Percentiles rank a stretch among this genome's conserved stretches.
Evolutionary conservation across 768 basidiomycete genomes (phyloP).

Genomic region (Russula griseocarnosa): DNA sequence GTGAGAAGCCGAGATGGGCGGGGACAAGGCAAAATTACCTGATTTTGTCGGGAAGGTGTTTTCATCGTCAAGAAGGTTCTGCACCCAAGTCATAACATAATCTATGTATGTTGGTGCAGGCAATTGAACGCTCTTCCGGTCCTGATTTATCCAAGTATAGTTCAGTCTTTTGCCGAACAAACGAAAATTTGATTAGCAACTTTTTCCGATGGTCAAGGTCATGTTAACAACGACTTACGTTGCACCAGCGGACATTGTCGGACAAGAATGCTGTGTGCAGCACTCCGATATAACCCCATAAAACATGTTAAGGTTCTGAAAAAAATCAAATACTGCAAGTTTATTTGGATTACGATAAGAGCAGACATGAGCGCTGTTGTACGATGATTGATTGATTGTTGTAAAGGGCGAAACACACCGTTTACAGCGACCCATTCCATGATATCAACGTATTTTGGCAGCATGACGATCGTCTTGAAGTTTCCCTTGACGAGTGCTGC

Average conservation of each 20-base stretch:
- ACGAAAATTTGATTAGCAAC: background rate
- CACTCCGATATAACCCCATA: slow-evolving; percentile 92
- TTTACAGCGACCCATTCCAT: slow-evolving; percentile 98
- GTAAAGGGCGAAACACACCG: slow-evolving; percentile 48
- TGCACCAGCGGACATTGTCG: slow-evolving; percentile 86
- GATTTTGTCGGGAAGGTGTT: slow-evolving; percentile 92
- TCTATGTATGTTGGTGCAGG: slow-evolving; percentile 97
- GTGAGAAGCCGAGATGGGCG: background rate
- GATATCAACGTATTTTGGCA: slow-evolving; percentile 92
- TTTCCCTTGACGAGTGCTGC: slow-evolving; percentile 95
- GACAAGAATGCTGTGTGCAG: slow-evolving; percentile 86
- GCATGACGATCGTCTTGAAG: slow-evolving; percentile 96
- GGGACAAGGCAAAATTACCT: slow-evolving; percentile 46
- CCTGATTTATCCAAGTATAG: slow-evolving; percentile 93
- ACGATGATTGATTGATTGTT: no score
- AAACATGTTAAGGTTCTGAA: slow-evolving; percentile 94
- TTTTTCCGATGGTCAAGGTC: background rate
- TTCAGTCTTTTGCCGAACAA: slow-evolving; percentile 55
- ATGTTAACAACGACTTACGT: slow-evolving; percentile 49
- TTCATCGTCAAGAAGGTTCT: slow-evolving; percentile 92
- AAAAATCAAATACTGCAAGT: slow-evolving; percentile 87
- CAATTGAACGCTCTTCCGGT: slow-evolving; percentile 79
- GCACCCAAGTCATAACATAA: slow-evolving; percentile 96
- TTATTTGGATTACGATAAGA: slow-evolving; percentile 3
- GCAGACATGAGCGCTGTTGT: background rate